phyloP scores from a whole-genome alignment of 345 rosid genomes.

The Draba incana region DNA sequence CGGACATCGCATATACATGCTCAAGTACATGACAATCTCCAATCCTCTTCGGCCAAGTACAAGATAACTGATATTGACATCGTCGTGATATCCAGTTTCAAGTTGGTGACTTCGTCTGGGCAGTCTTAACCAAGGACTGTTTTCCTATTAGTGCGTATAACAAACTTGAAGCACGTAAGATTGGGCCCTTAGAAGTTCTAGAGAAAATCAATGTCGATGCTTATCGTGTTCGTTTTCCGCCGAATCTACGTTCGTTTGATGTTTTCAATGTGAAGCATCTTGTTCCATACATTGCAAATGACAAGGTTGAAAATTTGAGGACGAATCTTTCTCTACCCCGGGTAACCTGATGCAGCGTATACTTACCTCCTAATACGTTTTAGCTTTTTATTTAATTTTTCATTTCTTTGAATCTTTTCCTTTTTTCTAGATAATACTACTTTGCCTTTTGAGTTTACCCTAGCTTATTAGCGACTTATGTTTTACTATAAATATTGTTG shows the following conservation, averaged over 20 bases:
- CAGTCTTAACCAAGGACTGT: background rate
- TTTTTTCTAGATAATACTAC: too few relatives aligned
- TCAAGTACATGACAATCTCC: background rate
- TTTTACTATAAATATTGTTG: too few relatives aligned
- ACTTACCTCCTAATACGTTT: too few relatives aligned
- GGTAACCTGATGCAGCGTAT: too few relatives aligned
- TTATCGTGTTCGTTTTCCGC: background rate
- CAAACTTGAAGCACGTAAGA: background rate
- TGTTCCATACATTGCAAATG: rapidly evolving
- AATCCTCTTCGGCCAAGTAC: background rate
- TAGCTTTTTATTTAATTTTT: too few relatives aligned
- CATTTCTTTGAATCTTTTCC: too few relatives aligned
- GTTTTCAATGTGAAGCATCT: background rate
- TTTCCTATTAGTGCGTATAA: background rate
- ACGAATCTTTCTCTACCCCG: too few relatives aligned
- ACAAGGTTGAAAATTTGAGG: too few relatives aligned
- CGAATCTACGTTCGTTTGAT: background rate
- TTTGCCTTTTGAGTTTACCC: too few relatives aligned
- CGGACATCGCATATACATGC: background rate
- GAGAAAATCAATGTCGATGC: background rate
- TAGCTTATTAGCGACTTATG: too few relatives aligned
- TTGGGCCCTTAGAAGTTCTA: background rate
- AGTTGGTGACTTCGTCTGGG: background rate
- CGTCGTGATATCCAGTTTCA: background rate
- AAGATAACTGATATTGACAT: background rate